Base-by-base conservation (phyloP, 805 yeast species). In the Ogataea thermomethanolica region DNA sequence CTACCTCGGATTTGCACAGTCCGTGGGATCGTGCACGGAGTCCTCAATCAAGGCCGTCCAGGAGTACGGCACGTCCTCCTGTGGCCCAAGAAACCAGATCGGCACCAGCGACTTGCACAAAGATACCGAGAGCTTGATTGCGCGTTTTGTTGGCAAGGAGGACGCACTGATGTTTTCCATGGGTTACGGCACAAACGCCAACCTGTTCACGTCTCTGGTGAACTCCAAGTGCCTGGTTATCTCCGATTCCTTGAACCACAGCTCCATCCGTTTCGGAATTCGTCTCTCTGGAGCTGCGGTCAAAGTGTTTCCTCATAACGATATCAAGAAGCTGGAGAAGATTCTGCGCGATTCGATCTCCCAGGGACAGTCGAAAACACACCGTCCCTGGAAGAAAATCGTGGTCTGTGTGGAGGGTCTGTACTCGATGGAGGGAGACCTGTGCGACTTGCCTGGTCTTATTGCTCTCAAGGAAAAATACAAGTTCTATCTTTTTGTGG, bases 131-230 rank as follows among this genome's bases (percentile, higher is more conserved):
- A 64, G 60, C 44, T 73, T 81, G 26, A 71, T 89, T 44, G 95
- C 99, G 21, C 71, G 78, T 17, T 93, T 91, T 61, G 79, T 91
- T 20, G 97, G 96, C 20, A 87, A 88, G 59, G 96, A 90, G 46
- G 95, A 85, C 50, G 76, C 96, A 4, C 68, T 89, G 57, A 65
- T 93, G 21, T 84, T 88, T 51, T 83, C 95, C 29, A 93, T 88
- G 85, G 99, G 99, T 42, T 93, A 88, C 61, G 93, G 95, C 53
- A 93, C 99, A 4, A 93, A 93, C 61, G 95, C 96, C 13, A 80
- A 83, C 54, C 70, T 93, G 39, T 91, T 93, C 59, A 71, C 88
- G 22, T 77, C 95, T 2, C 66, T 93, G 37, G 84, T 87, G 29
- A 95, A 90, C 64, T 76, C 86, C 47, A 84, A 87, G 59, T 89